Base-by-base conservation (phyloP, 2,329 filamentous ascomycete genomes). In the Aphanoascus verrucosus region DNA sequence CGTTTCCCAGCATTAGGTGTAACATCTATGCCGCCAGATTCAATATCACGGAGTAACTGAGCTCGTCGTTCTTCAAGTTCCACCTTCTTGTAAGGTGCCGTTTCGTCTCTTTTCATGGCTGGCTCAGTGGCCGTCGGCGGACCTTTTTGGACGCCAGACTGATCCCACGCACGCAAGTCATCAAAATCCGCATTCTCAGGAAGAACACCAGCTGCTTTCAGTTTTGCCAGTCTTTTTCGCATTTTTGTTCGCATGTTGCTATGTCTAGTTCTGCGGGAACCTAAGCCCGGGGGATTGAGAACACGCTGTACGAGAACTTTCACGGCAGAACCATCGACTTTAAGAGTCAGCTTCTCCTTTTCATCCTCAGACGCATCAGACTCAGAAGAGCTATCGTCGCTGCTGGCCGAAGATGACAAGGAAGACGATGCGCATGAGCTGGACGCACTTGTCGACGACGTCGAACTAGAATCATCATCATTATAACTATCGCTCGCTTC, bases 181-280 rank as follows among this genome's bases (percentile, higher is more conserved):
- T 66, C 63, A 41, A 78, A 70, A 48, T 73, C 75, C 5, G 80
- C 80, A 53, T 74, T 64, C 23, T 67, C 58, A 17, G 73, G 73
- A 7, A 85, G 65, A 11, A 75, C 62, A 1, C 78, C 79, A n/a
- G 73, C 65, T 15, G 71, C 64, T 59, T 83, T 80, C 6, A 84
- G 68, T 53, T 72, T 70, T 3, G 68, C 66, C 9, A 84, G 67
- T 54, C 70, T 69, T 54, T 75, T 75, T 38, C 70, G 66, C 50
- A 76, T 66, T 53, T 74, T 75, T 40, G 74, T 73, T 38, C 82
- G 73, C 31, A 67, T 61, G 58, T 85, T 85, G 56, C 80, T 76
- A 20, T 68, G 67, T 49, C 74, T 74, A 0, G 82, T 85, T 15
- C 64, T 60, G 19, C 62, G 58, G 32, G 70, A 72, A 14, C 82